Conservation (phyloP, 345 rosid species). For the Sonneratia alba region DNA sequence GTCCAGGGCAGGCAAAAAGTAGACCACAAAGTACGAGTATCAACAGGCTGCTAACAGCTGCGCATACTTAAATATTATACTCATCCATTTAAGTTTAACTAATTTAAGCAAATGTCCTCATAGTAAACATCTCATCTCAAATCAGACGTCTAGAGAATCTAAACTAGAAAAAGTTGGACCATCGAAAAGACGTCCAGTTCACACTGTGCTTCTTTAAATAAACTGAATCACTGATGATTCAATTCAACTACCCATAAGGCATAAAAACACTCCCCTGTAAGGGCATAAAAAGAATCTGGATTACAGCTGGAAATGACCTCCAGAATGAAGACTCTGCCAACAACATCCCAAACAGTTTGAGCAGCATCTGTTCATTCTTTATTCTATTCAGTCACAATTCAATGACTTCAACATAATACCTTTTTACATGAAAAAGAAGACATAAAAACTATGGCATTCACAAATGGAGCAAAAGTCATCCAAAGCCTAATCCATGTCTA, state of each 20-base stretch:
- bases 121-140: neutral
- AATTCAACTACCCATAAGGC: too few species aligned
- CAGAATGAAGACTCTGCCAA: neutral
- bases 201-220: neutral
- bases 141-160: neutral
- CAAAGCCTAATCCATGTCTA: neutral
- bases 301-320: neutral
- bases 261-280: neutral
- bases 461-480: neutral
- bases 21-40: neutral
- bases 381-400: neutral
- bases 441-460: neutral
- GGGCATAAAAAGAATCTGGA: neutral
- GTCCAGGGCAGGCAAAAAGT: too few species aligned
- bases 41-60: too few species aligned
- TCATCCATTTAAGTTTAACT: neutral
- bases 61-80: too few species aligned
- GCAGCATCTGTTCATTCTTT: neutral
- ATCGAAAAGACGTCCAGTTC: neutral
- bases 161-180: neutral
- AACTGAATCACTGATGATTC: too few species aligned
- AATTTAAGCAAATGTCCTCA: neutral
- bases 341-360: neutral
- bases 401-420: neutral
- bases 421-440: neutral